phyloP scores from a whole-genome alignment of 148 eudicot genomes.

The Cornus suecica region DNA sequence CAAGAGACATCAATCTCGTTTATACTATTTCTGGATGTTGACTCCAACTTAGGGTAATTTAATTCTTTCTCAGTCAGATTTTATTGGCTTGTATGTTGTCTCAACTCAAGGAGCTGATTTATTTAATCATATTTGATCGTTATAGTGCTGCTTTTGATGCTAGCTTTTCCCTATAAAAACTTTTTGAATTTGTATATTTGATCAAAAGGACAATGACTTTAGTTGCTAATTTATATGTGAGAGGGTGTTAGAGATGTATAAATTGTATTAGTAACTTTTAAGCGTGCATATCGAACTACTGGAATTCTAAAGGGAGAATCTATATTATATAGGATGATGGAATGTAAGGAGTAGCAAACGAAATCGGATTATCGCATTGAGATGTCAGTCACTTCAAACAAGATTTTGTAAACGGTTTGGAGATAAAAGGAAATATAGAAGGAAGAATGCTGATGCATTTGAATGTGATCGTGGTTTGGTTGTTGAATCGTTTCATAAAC shows the following conservation, averaged over 20 bases:
- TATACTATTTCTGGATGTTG: neutral
- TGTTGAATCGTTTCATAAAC: neutral
- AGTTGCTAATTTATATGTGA: neutral
- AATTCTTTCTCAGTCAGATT: neutral
- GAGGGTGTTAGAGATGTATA: neutral
- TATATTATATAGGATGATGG: neutral
- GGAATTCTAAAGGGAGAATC: neutral
- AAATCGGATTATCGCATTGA: slow-evolving; percentile 1
- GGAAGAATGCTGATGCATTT: neutral
- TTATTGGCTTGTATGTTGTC: neutral
- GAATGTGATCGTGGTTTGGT: neutral
- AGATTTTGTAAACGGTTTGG: neutral
- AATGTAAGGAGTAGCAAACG: neutral
- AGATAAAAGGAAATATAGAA: neutral
- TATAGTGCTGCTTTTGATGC: neutral
- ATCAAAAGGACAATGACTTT: neutral
- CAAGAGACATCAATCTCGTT: neutral
- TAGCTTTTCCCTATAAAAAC: neutral
- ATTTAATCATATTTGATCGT: neutral
- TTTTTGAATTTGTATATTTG: neutral
- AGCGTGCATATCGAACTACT: neutral
- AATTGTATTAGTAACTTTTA: neutral
- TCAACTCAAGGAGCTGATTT: neutral
- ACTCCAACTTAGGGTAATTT: neutral
- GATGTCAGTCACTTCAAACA: neutral